These are phyloP conservation scores for Stipa capillata DNA, from an alignment of 176 grass and related monocot genomes.

Conservation along the genomic window DNA sequence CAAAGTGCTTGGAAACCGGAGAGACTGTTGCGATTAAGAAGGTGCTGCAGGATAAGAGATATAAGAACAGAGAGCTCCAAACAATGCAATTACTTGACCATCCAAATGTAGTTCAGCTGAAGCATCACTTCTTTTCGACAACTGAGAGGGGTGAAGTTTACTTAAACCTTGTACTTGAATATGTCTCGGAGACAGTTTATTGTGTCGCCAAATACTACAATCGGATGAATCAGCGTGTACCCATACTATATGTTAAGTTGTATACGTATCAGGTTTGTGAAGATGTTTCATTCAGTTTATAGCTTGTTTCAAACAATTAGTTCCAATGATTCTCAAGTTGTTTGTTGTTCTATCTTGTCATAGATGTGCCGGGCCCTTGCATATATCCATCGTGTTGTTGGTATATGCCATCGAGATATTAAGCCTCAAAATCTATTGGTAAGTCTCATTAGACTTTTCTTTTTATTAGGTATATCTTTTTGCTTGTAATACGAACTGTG, in stretches of 20 bases:
- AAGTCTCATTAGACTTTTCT: constrained; percentile 23
- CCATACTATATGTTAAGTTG: constrained; percentile 77
- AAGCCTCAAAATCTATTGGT: constrained; percentile 96
- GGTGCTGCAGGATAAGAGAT: constrained; percentile 95
- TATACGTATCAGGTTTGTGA: constrained; percentile 77
- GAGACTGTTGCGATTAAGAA: constrained; percentile 98
- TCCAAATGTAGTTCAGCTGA: constrained; percentile 89
- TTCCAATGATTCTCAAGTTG: neutral
- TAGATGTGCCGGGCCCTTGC: constrained; percentile 92
- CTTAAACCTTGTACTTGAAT: constrained; percentile 90
- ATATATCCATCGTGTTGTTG: constrained; percentile 80
- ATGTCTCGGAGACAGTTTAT: constrained; percentile 82
- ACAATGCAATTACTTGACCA: constrained; percentile 88
- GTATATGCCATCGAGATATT: constrained; percentile 92
- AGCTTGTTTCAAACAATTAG: neutral
- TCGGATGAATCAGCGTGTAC: constrained; percentile 74
- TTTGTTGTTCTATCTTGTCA: constrained; percentile 21
- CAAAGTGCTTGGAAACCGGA: constrained; percentile 78
- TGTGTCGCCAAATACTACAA: constrained; percentile 73
- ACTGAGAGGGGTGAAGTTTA: constrained; percentile 89
- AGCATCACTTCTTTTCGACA: constrained; percentile 94
- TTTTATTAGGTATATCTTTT: neutral
- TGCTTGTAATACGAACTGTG: no score
- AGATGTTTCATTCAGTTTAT: neutral
- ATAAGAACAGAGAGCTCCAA: constrained; percentile 95